Evolutionary conservation across 768 basidiomycete species (phyloP).

Genomic region (Boletus pseudopeckii): DNA sequence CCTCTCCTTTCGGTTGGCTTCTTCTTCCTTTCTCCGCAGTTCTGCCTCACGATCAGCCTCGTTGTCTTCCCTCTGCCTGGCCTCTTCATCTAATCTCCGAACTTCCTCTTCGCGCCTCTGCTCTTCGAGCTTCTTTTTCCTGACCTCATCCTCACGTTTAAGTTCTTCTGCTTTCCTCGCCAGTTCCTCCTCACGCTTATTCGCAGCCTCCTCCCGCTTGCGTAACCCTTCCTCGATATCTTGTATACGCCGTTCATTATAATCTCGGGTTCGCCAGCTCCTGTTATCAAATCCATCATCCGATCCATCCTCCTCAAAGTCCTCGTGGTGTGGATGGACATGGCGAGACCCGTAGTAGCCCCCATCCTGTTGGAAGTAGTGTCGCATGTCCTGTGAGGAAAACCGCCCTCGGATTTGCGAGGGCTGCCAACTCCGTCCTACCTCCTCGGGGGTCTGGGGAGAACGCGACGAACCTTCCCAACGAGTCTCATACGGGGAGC

Average conservation of each 20-base stretch:
- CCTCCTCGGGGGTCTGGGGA: constrained; percentile 30
- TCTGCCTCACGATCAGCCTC: constrained; percentile 27
- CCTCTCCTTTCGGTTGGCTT: constrained; percentile 28
- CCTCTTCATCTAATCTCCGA: constrained; percentile 26
- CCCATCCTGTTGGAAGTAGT: constrained; percentile 22
- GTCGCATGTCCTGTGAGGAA: constrained; percentile 32
- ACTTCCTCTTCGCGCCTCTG: constrained; percentile 30
- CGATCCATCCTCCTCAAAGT: constrained; percentile 28
- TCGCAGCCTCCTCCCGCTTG: constrained; percentile 34
- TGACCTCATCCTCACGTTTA: constrained; percentile 28
- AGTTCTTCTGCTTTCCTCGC: constrained; percentile 37
- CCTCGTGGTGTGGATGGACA: constrained; percentile 30
- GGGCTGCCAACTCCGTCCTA: constrained; percentile 30
- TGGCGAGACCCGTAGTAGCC: constrained; percentile 9
- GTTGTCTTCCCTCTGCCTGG: constrained; percentile 24
- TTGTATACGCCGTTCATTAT: constrained; percentile 31
- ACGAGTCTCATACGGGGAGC: constrained; percentile 28
- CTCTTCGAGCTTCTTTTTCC: constrained; percentile 23
- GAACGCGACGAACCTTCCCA: constrained; percentile 30
- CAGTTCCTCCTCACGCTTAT: constrained; percentile 32
- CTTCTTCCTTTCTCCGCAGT: constrained; percentile 32
- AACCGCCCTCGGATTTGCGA: constrained; percentile 23
- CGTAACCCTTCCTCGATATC: constrained; percentile 31
- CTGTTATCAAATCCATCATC: constrained; percentile 33
- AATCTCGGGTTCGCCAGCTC: constrained; percentile 29